phyloP scores from a whole-genome alignment of 345 rosid genomes.

The Camelina neglecta region DNA sequence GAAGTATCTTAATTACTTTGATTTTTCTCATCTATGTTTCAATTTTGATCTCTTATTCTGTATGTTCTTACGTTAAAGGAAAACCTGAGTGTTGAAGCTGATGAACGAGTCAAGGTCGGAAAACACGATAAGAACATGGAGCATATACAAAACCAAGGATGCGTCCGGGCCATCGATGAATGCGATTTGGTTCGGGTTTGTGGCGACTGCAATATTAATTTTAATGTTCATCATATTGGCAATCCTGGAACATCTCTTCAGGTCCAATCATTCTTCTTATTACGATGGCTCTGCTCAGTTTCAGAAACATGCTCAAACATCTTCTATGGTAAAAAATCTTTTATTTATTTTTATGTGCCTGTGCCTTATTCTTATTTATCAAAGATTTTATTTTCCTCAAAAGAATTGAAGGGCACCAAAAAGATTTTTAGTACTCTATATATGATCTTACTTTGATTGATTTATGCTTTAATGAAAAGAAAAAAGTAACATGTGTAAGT shows the following conservation, averaged over 20 bases:
- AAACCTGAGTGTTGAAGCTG: neutral
- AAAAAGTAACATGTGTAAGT: neutral
- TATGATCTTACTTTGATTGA: neutral
- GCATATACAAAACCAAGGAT: conserved; percentile 56
- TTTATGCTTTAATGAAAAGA: neutral
- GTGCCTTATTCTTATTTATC: neutral
- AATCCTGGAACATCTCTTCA: conserved; percentile 73
- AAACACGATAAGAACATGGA: conserved; percentile 59
- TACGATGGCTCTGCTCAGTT: conserved; percentile 23
- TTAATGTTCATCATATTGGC: conserved; percentile 87
- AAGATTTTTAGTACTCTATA: neutral
- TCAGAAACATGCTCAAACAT: conserved; percentile 2
- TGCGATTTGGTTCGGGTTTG: conserved; percentile 77
- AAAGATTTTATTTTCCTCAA: neutral
- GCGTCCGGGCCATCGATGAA: conserved; percentile 60
- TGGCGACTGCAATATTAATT: conserved; percentile 80
- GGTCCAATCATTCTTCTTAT: conserved; percentile 58
- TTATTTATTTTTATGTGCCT: neutral
- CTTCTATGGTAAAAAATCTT: conserved; percentile 18
- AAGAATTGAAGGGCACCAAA: neutral
- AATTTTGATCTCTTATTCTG: neutral
- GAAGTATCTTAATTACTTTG: neutral
- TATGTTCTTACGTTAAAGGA: neutral
- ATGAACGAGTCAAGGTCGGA: conserved; percentile 57
- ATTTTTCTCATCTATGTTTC: neutral